phyloP scores from a whole-genome alignment of 2,329 filamentous ascomycete genomes.

The Graphilbum sp. region DNA sequence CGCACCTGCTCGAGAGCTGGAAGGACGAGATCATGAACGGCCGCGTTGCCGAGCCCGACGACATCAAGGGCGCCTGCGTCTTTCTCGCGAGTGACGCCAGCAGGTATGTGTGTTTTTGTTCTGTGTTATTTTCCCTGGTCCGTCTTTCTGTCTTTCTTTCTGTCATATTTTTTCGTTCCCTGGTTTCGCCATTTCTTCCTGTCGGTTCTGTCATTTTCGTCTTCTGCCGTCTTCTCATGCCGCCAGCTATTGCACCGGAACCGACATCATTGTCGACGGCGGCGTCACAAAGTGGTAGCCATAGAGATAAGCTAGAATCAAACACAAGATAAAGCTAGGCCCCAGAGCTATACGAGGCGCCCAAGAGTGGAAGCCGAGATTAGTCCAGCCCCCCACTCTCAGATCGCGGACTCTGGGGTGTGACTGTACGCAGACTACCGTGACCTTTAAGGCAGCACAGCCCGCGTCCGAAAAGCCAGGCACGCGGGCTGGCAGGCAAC shows the following conservation, averaged over 20 bases:
- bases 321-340: too few species aligned
- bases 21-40: conserved; percentile 59
- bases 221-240: background rate
- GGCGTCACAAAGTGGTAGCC: conserved; percentile 9
- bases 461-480: too few species aligned
- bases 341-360: too few species aligned
- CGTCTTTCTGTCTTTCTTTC: background rate
- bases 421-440: too few species aligned
- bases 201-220: too few species aligned
- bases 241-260: conserved; percentile 6
- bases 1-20: conserved; percentile 44
- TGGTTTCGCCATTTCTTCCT: background rate
- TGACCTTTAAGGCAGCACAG: too few species aligned
- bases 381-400: too few species aligned
- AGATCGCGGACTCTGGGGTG: too few species aligned
- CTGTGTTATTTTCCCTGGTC: background rate
- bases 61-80: conserved; percentile 44
- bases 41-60: conserved; percentile 36
- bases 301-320: too few species aligned
- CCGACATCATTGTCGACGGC: conserved; percentile 7
- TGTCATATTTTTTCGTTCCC: too few species aligned
- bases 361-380: too few species aligned
- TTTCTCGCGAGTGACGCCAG: conserved; percentile 47
- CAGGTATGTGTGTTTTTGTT: conserved; percentile 10
- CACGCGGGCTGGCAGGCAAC: too few species aligned